Conservation (phyloP, 2,329 filamentous ascomycete species). For the Hirsutella rhossiliensis region DNA sequence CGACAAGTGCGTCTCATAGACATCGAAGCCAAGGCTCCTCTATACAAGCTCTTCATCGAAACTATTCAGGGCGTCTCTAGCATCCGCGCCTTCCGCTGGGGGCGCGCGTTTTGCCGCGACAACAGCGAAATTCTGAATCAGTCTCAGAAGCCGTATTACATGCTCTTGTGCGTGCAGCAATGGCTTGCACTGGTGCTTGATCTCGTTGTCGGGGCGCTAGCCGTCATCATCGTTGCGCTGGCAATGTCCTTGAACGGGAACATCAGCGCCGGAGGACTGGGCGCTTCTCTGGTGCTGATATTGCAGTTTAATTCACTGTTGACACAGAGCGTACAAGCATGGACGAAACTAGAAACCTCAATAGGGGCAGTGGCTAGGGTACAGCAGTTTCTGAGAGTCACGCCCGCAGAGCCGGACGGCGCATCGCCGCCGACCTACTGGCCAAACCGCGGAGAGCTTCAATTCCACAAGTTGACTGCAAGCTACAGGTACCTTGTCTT, state of each 20-base stretch:
- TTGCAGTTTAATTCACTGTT: slow-evolving; percentile 15
- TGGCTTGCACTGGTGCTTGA: slow-evolving; percentile 37
- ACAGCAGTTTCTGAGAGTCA: slow-evolving; percentile 17
- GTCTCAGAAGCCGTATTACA: slow-evolving; percentile 20
- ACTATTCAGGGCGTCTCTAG: slow-evolving; percentile 9
- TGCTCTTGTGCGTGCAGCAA: slow-evolving; percentile 34
- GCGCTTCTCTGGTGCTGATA: slow-evolving; percentile 13
- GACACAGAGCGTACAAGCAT: slow-evolving; percentile 18
- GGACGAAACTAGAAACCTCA: slow-evolving; percentile 18
- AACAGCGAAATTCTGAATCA: slow-evolving; percentile 17
- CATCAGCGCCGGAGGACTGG: slow-evolving; percentile 15
- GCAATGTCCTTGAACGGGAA: slow-evolving; percentile 19
- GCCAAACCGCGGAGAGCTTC: slow-evolving; percentile 17
- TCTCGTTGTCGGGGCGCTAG: slow-evolving; percentile 30
- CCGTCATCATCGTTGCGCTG: slow-evolving; percentile 29
- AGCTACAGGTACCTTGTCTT: slow-evolving; percentile 10
- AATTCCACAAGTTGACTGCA: slow-evolving; percentile 15
- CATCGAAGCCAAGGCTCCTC: slow-evolving; percentile 14
- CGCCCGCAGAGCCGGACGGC: slow-evolving; percentile 5
- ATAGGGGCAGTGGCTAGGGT: slow-evolving; percentile 23
- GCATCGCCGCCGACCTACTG: slow-evolving; percentile 11
- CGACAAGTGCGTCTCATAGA: slow-evolving; percentile 16
- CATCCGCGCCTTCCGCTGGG: slow-evolving; percentile 21
- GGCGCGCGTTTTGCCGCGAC: slow-evolving; percentile 6
- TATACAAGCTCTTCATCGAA: slow-evolving; percentile 15